These are phyloP conservation scores for Candida mesenterica DNA, from an alignment of 1,139 yeast species.

Conservation along the genomic window DNA sequence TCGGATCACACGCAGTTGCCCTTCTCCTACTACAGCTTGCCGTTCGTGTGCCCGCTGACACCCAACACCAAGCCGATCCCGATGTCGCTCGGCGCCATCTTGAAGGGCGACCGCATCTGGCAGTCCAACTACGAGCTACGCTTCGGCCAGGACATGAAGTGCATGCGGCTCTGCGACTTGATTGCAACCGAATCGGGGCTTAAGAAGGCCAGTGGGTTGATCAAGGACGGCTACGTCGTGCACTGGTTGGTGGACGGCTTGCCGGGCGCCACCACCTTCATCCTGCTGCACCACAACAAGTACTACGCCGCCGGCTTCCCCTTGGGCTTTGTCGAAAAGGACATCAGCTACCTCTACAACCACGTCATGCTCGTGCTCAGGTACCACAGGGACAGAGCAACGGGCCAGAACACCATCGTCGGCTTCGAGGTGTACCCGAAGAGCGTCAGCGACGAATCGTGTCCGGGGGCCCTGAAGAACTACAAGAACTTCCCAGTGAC, in stretches of 20 bases:
- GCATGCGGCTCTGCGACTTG: slow-evolving; percentile 67
- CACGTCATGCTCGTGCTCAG: slow-evolving; percentile 81
- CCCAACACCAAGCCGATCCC: slow-evolving; percentile 55
- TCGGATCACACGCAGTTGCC: slow-evolving; percentile 79
- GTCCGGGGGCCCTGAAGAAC: slow-evolving; percentile 67
- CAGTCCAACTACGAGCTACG: slow-evolving; percentile 63
- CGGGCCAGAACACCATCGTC: slow-evolving; percentile 60
- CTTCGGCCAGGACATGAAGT: slow-evolving; percentile 63
- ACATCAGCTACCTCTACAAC: slow-evolving; percentile 62
- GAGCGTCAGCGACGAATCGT: slow-evolving; percentile 63
- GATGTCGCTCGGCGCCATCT: slow-evolving; percentile 71
- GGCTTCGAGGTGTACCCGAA: slow-evolving; percentile 92
- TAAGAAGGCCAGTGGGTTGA: slow-evolving; percentile 56
- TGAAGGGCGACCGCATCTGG: slow-evolving; percentile 80
- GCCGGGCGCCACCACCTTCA: slow-evolving; percentile 88
- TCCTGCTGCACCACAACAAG: slow-evolving; percentile 54
- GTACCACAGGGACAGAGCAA: slow-evolving; percentile 54
- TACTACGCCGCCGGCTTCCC: slow-evolving; percentile 89
- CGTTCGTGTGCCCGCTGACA: slow-evolving; percentile 77
- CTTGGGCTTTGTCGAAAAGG: slow-evolving; percentile 65
- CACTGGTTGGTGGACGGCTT: slow-evolving; percentile 85
- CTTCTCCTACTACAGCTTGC: slow-evolving; percentile 70
- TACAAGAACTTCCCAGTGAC: slow-evolving; percentile 53
- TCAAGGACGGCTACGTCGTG: slow-evolving; percentile 68
- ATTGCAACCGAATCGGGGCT: slow-evolving; percentile 50